A percentile compares a stretch with the other conserved stretches of the same genome.
phyloP scores from a whole-genome alignment of 441 rosid species.

The Cnidoscolus chayamansa region DNA sequence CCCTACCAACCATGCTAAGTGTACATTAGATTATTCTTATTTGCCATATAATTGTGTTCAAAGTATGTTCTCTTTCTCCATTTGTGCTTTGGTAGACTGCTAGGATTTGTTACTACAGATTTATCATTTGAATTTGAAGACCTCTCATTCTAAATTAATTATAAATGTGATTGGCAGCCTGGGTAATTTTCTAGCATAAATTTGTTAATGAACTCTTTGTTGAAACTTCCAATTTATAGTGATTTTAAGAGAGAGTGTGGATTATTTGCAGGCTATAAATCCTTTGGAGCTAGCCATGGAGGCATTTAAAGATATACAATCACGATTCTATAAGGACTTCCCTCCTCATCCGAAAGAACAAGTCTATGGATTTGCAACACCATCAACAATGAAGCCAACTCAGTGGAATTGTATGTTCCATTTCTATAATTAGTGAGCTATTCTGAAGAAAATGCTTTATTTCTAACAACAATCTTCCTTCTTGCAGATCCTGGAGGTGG shows the following conservation, averaged over 20 bases:
- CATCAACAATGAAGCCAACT: conserved; percentile 97
- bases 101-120: neutral
- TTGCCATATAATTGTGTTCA: neutral
- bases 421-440: conserved; percentile 10
- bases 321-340: conserved; percentile 75
- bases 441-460: conserved; percentile 13
- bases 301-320: conserved; percentile 69
- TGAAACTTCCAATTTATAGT: neutral
- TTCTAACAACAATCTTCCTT: conserved; percentile 22
- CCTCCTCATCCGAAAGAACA: conserved; percentile 77
- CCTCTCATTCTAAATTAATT: neutral
- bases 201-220: neutral
- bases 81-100: neutral
- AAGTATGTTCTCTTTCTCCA: neutral
- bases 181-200: neutral
- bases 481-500: conserved; percentile 94
- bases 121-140: neutral
- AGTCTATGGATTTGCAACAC: conserved; percentile 82
- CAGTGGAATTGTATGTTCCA: conserved; percentile 79
- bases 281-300: conserved; percentile 88
- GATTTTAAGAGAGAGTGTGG: conserved; percentile 14
- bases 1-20: no score
- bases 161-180: neutral
- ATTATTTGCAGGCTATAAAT: conserved; percentile 72
- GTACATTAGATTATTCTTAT: neutral